Base-by-base conservation (phyloP, 2,329 filamentous ascomycete genomes). In the Clonostachys rosea region DNA sequence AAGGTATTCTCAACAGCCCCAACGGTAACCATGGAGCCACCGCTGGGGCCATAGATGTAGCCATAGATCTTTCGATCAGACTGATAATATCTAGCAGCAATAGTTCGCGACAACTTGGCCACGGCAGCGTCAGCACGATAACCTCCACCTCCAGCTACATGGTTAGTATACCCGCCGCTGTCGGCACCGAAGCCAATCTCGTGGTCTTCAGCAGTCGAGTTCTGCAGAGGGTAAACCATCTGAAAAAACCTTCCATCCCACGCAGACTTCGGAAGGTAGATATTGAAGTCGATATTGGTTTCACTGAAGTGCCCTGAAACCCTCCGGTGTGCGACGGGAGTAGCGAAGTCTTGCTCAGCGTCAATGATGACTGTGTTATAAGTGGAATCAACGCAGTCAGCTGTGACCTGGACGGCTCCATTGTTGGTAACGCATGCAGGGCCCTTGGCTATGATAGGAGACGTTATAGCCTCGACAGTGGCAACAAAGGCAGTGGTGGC, bases 11-110 rank as follows among this genome's bases (percentile, higher is more conserved):
- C 56, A 4, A 48, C 44, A 10, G 53, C 53, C 2, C 56, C 56
- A 9, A 59, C 43, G 14, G 47, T 49, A 9, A 51, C 41, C 1
- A 54, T 39, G 14, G 56, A 59, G 35, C 56, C 56, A 1, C 56
- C 56, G 34, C 56, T 58, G 1, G 49, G 53, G 6, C 56, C 56
- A 16, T 54, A 57, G 9, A 52, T n/a, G 11, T 59, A 59, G 2
- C 56, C 56, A 13, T 54, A 53, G 14, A 59, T 57, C 2, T 49
- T 34, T 2, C 30, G 5, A 10, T 42, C 42, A 3, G 35, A 13
- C 4, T 45, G 34, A 18, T 57, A 58, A 42, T 55, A 53, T 1
- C 47, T 18, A 10, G 12, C 30, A 3, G 56, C 55, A 14, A 57
- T 12, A 2, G 13, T 20, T 9, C 50, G 50, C 3, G 55, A 52